These are phyloP conservation scores for Lactifluus pinguis DNA, from an alignment of 768 basidiomycete species.

Conservation along the genomic window DNA sequence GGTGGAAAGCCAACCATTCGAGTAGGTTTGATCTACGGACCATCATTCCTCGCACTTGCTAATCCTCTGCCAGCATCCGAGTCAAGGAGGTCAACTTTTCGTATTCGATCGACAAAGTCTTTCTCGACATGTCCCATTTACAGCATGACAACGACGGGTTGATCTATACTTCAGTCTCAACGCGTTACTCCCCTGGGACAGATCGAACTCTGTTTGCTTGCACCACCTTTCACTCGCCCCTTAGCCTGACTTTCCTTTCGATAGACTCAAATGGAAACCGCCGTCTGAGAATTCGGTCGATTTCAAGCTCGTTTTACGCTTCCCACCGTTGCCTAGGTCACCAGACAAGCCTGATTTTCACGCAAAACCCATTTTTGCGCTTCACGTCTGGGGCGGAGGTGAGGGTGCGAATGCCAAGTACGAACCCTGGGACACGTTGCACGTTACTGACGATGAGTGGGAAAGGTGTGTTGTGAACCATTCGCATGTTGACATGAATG, in stretches of 20 bases:
- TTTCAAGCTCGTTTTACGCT: slow-evolving; percentile 92
- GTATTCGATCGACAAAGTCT: slow-evolving; percentile 82
- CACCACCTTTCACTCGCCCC: background rate
- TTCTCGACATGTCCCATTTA: slow-evolving; percentile 76
- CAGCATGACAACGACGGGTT: slow-evolving; percentile 94
- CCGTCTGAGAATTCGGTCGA: slow-evolving; percentile 97
- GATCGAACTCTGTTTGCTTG: slow-evolving; percentile 71
- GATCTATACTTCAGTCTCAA: slow-evolving; percentile 88
- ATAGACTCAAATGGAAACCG: slow-evolving; percentile 96
- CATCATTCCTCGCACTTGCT: background rate
- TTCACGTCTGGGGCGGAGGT: slow-evolving; percentile 78
- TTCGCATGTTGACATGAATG: background rate
- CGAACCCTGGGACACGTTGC: slow-evolving; percentile 78
- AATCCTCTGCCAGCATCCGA: slow-evolving; percentile 46
- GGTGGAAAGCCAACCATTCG: slow-evolving; percentile 60
- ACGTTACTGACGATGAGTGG: slow-evolving; percentile 88
- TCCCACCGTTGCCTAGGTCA: slow-evolving; percentile 55
- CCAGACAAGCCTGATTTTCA: slow-evolving; percentile 63
- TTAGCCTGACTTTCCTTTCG: background rate
- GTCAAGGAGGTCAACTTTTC: slow-evolving; percentile 84
- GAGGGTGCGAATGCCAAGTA: slow-evolving; percentile 48
- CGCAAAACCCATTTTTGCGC: slow-evolving; percentile 78
- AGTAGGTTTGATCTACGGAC: slow-evolving; percentile 42
- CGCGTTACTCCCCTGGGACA: slow-evolving; percentile 72
- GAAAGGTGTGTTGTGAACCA: slow-evolving; percentile 54